Percentiles rank a stretch among this genome's conserved stretches.
These are phyloP conservation scores for Pseudognaphalium luteoalbum DNA, from an alignment of 129 eudicot genomes.

Conservation along the genomic window DNA sequence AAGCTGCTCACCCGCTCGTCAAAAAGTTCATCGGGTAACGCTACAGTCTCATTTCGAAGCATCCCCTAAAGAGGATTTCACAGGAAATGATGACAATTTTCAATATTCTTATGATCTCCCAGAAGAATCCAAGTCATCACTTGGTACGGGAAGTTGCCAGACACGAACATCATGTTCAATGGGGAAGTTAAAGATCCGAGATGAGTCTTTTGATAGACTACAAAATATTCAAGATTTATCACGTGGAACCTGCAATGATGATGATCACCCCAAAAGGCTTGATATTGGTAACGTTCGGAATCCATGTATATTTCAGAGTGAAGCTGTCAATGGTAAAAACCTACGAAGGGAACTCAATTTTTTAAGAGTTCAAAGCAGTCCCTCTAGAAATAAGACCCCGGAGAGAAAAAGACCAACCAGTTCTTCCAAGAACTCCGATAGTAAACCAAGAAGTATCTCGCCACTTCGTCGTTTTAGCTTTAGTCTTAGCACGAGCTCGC, in stretches of 20 bases:
- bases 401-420: conserved; percentile 37
- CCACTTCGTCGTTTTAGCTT: conserved; percentile 67
- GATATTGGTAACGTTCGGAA: background rate
- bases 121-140: conserved; percentile 19
- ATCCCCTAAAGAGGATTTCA: conserved; percentile 32
- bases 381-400: conserved; percentile 34
- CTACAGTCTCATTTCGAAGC: conserved; percentile 45
- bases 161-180: conserved; percentile 33
- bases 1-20: conserved; percentile 50
- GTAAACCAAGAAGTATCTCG: conserved; percentile 56
- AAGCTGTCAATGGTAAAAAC: conserved; percentile 16
- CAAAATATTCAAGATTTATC: conserved; percentile 21
- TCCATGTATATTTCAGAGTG: conserved; percentile 13
- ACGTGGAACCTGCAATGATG: background rate
- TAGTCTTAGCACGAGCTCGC: conserved; percentile 37
- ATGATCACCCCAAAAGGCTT: background rate
- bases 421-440: conserved; percentile 24
- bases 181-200: conserved; percentile 49
- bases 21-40: conserved; percentile 42
- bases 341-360: conserved; percentile 23
- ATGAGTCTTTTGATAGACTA: conserved; percentile 27
- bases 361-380: conserved; percentile 15
- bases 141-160: conserved; percentile 19
- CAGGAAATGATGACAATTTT: conserved; percentile 21
- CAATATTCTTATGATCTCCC: conserved; percentile 24